A percentile compares a stretch with the other conserved stretches of the same genome.
phyloP scores from a whole-genome alignment of 352 stramenopile species.

The Pythium folliculosum region DNA sequence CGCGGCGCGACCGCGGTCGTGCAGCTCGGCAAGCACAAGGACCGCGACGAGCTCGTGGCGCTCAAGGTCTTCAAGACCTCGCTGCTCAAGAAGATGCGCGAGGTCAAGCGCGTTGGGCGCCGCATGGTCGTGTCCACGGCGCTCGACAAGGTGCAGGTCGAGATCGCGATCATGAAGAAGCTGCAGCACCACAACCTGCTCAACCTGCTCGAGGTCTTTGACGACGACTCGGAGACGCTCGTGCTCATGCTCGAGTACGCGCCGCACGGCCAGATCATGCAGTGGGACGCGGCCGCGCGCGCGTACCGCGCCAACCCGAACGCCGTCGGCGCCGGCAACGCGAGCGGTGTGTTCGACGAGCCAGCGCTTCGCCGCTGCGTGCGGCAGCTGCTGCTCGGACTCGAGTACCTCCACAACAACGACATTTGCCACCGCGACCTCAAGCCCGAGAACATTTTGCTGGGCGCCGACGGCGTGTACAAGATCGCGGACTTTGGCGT shows the following conservation, averaged over 20 bases:
- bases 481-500: conserved; percentile 90
- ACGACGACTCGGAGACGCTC: conserved; percentile 82
- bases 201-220: conserved; percentile 81
- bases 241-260: conserved; percentile 88
- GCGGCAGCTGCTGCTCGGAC: conserved; percentile 69
- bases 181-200: conserved; percentile 75
- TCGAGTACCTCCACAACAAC: conserved; percentile 86
- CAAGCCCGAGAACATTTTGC: conserved; percentile 86
- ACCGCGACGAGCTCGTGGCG: conserved; percentile 54
- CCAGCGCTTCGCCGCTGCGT: conserved; percentile 60
- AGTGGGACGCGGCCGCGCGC: conserved; percentile 63
- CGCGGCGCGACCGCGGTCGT: conserved; percentile 78
- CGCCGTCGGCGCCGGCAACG: conserved; percentile 7
- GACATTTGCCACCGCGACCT: conserved; percentile 87
- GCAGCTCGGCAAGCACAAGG: conserved; percentile 70
- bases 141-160: conserved; percentile 85
- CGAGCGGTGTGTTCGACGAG: conserved; percentile 47
- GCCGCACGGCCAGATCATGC: conserved; percentile 80
- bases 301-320: conserved; percentile 48
- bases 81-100: conserved; percentile 83
- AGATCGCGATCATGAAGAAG: conserved; percentile 92
- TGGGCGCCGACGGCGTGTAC: conserved; percentile 62
- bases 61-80: conserved; percentile 89
- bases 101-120: conserved; percentile 79
- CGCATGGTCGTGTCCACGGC: conserved; percentile 86